Base-by-base conservation (phyloP, 805 yeast genomes). In the Suhomyces prunicola region DNA sequence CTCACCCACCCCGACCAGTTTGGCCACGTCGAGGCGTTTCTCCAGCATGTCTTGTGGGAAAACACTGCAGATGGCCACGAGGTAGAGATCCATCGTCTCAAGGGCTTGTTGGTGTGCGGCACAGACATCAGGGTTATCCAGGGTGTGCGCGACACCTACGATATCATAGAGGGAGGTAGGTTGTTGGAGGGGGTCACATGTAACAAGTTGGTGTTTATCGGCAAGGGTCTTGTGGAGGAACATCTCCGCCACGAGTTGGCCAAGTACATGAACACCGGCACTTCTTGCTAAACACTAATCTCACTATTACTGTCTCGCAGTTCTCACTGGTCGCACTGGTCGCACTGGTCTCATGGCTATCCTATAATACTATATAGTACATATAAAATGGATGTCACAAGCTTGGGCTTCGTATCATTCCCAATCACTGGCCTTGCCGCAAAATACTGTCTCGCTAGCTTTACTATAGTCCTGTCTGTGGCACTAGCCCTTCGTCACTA, bases 91-190 rank as follows among this genome's bases (percentile, higher is more conserved):
- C 97, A 91, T 60, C 73, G 98, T 56, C 73, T 87, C 2, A 94
- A 94, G 65, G 98, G 97, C 1, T 67, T 89, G 8, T 57, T 91
- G 6, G 78, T 85, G 55, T 50, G 53, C 29, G 60, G 66, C n/a
- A 63, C 68, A 6, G 65, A 61, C 8, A 83, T 79, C 22, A 78
- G 81, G 57, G 88, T 91, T 6, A 71, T 94, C 9, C 99, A 94
- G 67, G 98, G 96, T 10, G 99, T 94, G 0, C 77, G 98, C 54
- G 94, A 91, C 51, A 90, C 96, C 0, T 94, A 90, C 68, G 99
- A 94, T 57, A 74, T 90, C 2, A 77, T 86, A 4, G 84, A 81
- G 12, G 73, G 73, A 6, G 73, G 72, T 2, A 49, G 55, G 15
- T 60, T 66, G 44, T 73, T 77, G 4, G 73, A 71, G 13, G 78